Evolutionary conservation across 2,329 filamentous ascomycete species (phyloP).

Genomic region (Scleromitrula shiraiana): DNA sequence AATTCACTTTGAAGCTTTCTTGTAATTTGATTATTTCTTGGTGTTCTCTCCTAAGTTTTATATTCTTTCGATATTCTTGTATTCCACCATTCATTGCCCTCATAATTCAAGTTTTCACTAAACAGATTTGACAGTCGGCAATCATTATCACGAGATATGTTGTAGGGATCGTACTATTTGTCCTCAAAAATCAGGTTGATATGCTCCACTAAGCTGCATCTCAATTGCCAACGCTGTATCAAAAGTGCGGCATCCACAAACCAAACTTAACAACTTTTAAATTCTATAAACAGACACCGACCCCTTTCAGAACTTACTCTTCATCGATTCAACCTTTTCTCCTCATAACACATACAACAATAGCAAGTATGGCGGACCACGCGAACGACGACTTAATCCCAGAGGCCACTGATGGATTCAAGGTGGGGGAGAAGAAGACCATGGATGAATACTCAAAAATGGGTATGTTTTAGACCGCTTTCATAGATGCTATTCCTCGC

Average conservation of each 20-base stretch:
- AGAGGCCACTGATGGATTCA: slow-evolving; percentile 91
- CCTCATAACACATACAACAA: not conserved
- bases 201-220: slow-evolving; percentile 9
- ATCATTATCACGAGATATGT: not conserved
- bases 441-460: slow-evolving; percentile 90
- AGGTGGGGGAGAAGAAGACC: slow-evolving; percentile 97
- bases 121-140: not conserved
- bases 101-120: too few species aligned
- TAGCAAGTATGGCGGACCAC: slow-evolving; percentile 31
- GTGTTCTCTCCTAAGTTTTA: too few species aligned
- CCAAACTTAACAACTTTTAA: slow-evolving; percentile 10
- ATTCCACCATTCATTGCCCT: too few species aligned
- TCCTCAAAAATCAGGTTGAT: too few species aligned
- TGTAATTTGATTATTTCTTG: too few species aligned
- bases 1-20: too few species aligned
- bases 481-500: not conserved
- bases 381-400: slow-evolving; percentile 69
- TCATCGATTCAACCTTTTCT: not conserved
- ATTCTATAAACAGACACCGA: not conserved
- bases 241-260: slow-evolving; percentile 9
- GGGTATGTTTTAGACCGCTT: slow-evolving; percentile 48
- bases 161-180: too few species aligned
- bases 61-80: too few species aligned
- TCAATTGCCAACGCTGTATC: slow-evolving; percentile 12
- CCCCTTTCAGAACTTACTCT: not conserved